Evolutionary conservation across 2,329 filamentous ascomycete species (phyloP), one percentile per base, ranked within the genome.

Genomic region (Fusarium sp.): DNA sequence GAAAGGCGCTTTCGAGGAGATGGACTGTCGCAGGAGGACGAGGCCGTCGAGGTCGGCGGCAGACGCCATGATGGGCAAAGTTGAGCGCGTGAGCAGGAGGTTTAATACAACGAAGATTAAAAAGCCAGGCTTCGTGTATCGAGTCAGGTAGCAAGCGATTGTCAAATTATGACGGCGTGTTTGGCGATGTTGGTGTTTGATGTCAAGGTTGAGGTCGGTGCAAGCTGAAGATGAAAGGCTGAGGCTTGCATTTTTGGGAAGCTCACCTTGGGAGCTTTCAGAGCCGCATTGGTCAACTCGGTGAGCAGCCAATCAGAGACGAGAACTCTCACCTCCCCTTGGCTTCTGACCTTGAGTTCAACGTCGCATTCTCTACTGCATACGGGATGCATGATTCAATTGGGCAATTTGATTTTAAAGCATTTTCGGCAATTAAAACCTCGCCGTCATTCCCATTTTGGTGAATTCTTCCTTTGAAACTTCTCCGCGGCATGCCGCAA

Each of bases 1-100:
- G 67, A 95, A 93, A 60, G 91, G 84, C 78, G 88, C 90, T 77
- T 88, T 88, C 67, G 91, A 89, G 64, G 93, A 91, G 84, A 98
- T 97, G 74, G 94, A 92, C 81, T 93, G 92, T 80, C 95, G 94
- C 77, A 98, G 89, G 73, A 97, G 92, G 75, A 95, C 88, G 75
- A 98, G 92, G 60, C 95, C 91, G 81, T 98, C 95, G 74, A 90
- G 88, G 76, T 91, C 90, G 77, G 85, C 83, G 64, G 88, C 81
- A 76, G 76, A 72, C 68, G 91, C 87, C 91, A 93, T 93, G 68
- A 70, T 83, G 74, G 76, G 61, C 61, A 66, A 64, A 22, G 61
- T 60, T 29, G 31, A 4, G 73, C 67, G 64, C 64, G 57, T n/a
- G 2, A 61, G 54, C 33, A 52, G 20, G n/a, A 45, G 41, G 35